These are phyloP conservation scores for Komagataea norvegica DNA, from an alignment of 1,139 yeast genomes.

Conservation along the genomic window DNA sequence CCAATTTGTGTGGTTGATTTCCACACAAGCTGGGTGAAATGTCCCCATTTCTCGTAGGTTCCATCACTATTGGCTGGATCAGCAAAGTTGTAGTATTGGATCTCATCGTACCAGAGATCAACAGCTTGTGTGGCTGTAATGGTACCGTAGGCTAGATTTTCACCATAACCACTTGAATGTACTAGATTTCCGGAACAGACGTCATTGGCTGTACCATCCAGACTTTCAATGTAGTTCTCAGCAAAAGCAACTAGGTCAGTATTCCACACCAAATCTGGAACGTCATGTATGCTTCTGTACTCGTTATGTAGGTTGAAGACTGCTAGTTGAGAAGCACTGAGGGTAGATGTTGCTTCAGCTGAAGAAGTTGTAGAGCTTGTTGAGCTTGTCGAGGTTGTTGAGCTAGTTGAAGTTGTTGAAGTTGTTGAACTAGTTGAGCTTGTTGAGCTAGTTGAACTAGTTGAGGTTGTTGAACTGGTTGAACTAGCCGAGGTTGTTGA, in stretches of 20 bases:
- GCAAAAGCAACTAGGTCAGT: slow-evolving; percentile 36
- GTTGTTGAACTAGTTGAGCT: slow-evolving; percentile 5
- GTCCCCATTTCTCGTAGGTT: slow-evolving; percentile 41
- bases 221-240: slow-evolving; percentile 43
- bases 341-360: slow-evolving; percentile 19
- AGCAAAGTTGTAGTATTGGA: slow-evolving; percentile 42
- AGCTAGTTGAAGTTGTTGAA: slow-evolving; percentile 7
- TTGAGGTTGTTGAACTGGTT: not conserved
- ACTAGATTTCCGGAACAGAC: slow-evolving; percentile 52
- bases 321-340: slow-evolving; percentile 32
- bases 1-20: slow-evolving; percentile 50
- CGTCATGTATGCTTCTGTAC: slow-evolving; percentile 52
- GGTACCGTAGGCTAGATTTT: slow-evolving; percentile 56
- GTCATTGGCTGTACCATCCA: slow-evolving; percentile 42
- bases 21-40: slow-evolving; percentile 73
- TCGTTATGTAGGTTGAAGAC: slow-evolving; percentile 48
- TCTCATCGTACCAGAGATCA: slow-evolving; percentile 65
- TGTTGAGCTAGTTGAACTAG: slow-evolving; percentile 1
- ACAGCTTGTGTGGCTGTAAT: slow-evolving; percentile 47
- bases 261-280: slow-evolving; percentile 46
- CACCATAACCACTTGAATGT: slow-evolving; percentile 59
- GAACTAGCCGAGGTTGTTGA: slow-evolving; percentile 5
- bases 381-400: slow-evolving; percentile 8
- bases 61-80: slow-evolving; percentile 40
- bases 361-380: slow-evolving; percentile 10